Base-by-base conservation (phyloP, 768 basidiomycete species). In the Termitomyces sp. region DNA sequence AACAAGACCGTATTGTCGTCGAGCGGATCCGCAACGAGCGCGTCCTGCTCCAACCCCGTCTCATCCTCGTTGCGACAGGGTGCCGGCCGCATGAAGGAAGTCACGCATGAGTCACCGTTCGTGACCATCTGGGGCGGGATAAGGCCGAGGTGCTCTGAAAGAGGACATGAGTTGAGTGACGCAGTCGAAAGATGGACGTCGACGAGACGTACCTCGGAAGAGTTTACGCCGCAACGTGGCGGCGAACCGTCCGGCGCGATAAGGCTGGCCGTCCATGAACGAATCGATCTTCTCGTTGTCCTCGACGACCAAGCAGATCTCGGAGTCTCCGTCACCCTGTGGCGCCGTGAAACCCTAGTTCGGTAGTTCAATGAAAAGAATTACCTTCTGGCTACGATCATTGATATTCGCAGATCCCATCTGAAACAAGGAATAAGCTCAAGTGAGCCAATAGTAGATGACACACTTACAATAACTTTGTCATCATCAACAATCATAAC, bases 321-420 rank as follows among this genome's bases (percentile, higher is more conserved):
- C 97, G 1, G 93, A 96, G 71, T 96, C 94, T 35, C 92, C 93
- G 62, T 96, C 89, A 26, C 95, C 95, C 85, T 88, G 56, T 1
- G 22, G 10, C 41, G 44, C 9, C 10, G 35, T 32, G 13, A 65
- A 48, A 59, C 26, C 51, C 30, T 28, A 30, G 18, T 56, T 22
- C 5, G n/a, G 32, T 28, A 36, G 8, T 51, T 30, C 33, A 4
- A 35, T 9, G 14, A 9, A 8, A 32, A 30, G 20, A 4, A 40
- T 40, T 59, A 81, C 87, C 79, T 81, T 87, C 71, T 92, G 91
- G 54, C 85, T 88, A 14, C 92, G 85, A 65, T 95, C 93, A 60
- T 95, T 95, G 62, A 95, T 68, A 69, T 98, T 98, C 16, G 96
- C 94, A 43, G 91, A 94, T 35, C 96, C 95, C 80, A 94, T 90